Conservation (phyloP, 805 yeast genomes). For the Metschnikowia anglica region DNA sequence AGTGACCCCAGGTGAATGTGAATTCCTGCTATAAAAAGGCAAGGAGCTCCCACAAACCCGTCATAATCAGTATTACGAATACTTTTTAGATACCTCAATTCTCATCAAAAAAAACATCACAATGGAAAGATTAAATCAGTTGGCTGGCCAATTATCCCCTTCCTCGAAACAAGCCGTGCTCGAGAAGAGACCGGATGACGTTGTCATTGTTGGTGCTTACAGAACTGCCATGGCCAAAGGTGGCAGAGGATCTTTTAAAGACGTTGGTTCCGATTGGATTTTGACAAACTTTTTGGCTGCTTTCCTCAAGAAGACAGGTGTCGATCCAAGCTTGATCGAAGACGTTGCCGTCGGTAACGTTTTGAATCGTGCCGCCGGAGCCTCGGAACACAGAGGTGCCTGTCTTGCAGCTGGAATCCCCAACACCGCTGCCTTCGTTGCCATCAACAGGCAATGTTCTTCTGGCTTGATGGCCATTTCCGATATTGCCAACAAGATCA, state of each 20-base stretch:
- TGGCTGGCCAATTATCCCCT: constrained; percentile 44
- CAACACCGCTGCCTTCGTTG: constrained; percentile 69
- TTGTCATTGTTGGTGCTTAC: constrained; percentile 85
- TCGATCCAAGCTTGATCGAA: constrained; percentile 58
- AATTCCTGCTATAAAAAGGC: constrained; percentile 1
- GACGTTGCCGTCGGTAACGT: constrained; percentile 93
- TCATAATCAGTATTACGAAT: not conserved
- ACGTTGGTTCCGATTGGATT: constrained; percentile 77
- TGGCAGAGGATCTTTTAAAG: constrained; percentile 82
- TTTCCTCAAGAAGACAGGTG: constrained; percentile 52
- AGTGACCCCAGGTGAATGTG: constrained; percentile 1
- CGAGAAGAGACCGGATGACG: constrained; percentile 77
- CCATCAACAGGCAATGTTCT: constrained; percentile 92
- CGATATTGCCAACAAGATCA: constrained; percentile 86
- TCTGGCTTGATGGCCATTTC: constrained; percentile 90
- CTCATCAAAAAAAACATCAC: not conserved
- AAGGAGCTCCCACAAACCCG: not conserved
- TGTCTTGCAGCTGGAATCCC: constrained; percentile 90
- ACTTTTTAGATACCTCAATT: not conserved
- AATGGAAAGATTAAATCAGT: constrained; percentile 49
- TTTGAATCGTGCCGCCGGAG: constrained; percentile 90
- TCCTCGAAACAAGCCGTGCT: constrained; percentile 42
- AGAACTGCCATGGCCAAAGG: constrained; percentile 90
- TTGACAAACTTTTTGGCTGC: constrained; percentile 63
- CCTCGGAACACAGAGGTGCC: constrained; percentile 92